Evolutionary conservation across 805 yeast species (phyloP).

Genomic region (Metschnikowia lochheadii): DNA sequence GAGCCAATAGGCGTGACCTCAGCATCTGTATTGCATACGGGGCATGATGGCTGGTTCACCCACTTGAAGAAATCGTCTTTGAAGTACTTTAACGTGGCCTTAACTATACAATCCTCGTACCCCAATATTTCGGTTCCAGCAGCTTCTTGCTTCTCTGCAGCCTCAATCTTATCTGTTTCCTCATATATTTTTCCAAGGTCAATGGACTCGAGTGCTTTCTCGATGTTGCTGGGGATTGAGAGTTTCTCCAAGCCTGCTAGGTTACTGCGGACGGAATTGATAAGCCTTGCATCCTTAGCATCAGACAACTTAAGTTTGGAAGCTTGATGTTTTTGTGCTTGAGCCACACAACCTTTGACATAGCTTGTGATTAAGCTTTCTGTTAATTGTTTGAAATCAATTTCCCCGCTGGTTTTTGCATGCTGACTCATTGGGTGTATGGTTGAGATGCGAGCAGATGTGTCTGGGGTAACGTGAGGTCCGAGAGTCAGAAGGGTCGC

Average conservation of each 20-base stretch:
- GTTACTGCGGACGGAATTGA: constrained; percentile 3
- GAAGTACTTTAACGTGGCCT: constrained; percentile 42
- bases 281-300: constrained; percentile 1
- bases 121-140: constrained; percentile 8
- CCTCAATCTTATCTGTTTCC: constrained; percentile 48
- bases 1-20: constrained; percentile 38
- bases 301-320: neutral
- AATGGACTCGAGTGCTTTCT: constrained; percentile 57
- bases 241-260: constrained; percentile 10
- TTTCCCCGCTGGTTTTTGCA: neutral
- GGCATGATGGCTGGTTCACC: constrained; percentile 71
- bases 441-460: neutral
- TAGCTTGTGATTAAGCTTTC: constrained; percentile 8
- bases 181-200: constrained; percentile 56
- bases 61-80: constrained; percentile 77
- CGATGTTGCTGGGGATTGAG: constrained; percentile 22
- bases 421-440: neutral
- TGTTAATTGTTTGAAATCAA: constrained; percentile 12
- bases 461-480: neutral
- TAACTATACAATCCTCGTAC: constrained; percentile 36
- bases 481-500: neutral
- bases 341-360: constrained; percentile 6
- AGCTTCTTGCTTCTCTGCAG: neutral
- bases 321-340: constrained; percentile 2
- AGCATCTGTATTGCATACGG: constrained; percentile 42